Conservation (phyloP, 352 stramenopile genomes). For the Albugo candida region DNA sequence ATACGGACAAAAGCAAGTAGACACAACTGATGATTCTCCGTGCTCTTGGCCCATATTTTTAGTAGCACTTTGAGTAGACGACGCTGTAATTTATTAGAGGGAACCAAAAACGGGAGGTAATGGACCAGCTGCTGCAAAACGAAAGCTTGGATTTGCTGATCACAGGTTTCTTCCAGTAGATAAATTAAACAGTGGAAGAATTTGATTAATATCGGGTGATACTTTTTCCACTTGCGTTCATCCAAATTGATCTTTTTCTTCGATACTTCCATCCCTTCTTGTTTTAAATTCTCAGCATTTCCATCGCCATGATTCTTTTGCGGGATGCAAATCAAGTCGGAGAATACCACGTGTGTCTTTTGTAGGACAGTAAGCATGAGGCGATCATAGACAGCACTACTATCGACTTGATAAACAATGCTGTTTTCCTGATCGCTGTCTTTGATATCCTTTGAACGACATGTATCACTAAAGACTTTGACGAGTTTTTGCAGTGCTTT, state of each 20-base stretch:
- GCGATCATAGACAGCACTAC: conserved; percentile 87
- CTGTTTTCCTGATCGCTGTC: conserved; percentile 45
- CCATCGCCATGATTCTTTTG: conserved; percentile 1
- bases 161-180: conserved; percentile 76
- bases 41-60: conserved; percentile 70
- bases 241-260: conserved; percentile 28
- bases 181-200: conserved; percentile 88
- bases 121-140: conserved; percentile 59
- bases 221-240: conserved; percentile 64
- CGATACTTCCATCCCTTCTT: conserved; percentile 9
- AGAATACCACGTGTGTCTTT: conserved; percentile 74
- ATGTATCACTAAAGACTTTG: conserved; percentile 88
- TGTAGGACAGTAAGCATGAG: conserved; percentile 89
- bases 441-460: conserved; percentile 78
- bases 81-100: conserved; percentile 39
- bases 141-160: conserved; percentile 60
- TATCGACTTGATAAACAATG: conserved; percentile 84
- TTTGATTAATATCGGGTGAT: conserved; percentile 66
- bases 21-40: conserved; percentile 46
- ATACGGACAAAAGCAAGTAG: conserved; percentile 92
- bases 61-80: conserved; percentile 68
- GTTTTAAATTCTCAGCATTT: conserved; percentile 7
- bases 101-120: conserved; percentile 53
- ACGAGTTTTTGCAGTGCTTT: conserved; percentile 82
- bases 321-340: conserved; percentile 37